Conservation (phyloP, 2,329 filamentous ascomycete genomes). For the Albophoma yamanashiensis region DNA sequence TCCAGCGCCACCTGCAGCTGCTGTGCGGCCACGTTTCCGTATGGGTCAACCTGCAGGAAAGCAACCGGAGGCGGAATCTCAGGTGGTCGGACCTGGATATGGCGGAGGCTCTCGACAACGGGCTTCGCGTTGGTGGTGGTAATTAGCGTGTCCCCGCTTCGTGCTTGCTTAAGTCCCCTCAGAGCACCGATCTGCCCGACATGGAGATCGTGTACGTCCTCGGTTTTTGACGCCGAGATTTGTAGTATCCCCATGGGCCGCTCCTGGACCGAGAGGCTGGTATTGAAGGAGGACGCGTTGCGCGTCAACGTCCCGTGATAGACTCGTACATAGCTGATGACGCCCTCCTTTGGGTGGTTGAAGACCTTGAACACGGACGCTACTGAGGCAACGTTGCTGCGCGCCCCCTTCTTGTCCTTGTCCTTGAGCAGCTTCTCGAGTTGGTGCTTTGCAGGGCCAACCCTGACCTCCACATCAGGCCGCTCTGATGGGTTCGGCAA, state of each 20-base stretch:
- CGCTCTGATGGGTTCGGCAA: constrained; percentile 74
- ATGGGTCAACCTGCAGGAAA: constrained; percentile 83
- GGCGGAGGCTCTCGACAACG: constrained; percentile 58
- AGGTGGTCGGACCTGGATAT: constrained; percentile 76
- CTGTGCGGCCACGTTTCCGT: constrained; percentile 69
- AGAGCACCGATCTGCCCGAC: constrained; percentile 93
- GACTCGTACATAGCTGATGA: constrained; percentile 84
- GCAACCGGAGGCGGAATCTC: constrained; percentile 89
- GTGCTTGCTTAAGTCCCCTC: constrained; percentile 77
- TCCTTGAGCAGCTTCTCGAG: constrained; percentile 26
- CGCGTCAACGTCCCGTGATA: constrained; percentile 74
- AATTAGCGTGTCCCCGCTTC: constrained; percentile 87
- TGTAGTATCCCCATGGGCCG: constrained; percentile 71
- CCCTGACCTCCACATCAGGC: constrained; percentile 66
- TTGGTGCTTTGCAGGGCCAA: constrained; percentile 41
- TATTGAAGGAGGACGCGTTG: constrained; percentile 75
- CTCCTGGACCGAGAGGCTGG: constrained; percentile 69
- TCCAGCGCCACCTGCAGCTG: constrained; percentile 65
- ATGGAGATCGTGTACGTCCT: constrained; percentile 70
- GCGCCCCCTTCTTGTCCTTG: constrained; percentile 23
- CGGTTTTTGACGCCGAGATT: constrained; percentile 80
- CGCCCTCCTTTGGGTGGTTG: constrained; percentile 73
- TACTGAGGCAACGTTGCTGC: constrained; percentile 31
- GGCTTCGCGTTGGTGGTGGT: constrained; percentile 53
- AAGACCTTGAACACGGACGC: constrained; percentile 90